Base-by-base conservation (phyloP, 2,329 filamentous ascomycete genomes). In the Aspergillaceae sp. region DNA sequence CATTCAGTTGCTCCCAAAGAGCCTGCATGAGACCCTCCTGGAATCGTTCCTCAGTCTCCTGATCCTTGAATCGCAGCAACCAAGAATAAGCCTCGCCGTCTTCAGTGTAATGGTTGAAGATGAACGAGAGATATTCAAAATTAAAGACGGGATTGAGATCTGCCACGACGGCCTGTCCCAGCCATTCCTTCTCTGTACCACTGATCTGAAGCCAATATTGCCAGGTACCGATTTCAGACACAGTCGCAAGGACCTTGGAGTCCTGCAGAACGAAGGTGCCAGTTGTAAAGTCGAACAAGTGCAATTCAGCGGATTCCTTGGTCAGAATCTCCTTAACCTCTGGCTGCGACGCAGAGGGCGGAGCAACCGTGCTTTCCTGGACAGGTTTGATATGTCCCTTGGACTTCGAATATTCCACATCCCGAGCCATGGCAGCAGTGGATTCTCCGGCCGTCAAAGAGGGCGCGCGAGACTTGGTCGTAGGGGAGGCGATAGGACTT, bases 111-210 rank as follows among this genome's bases (percentile, higher is more conserved):
- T 96, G 89, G 61, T 98, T 98, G 77, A 98, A 98, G 60, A 98
- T 96, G 65, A 97, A 97, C 0, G 91, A 97, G n/a, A 95, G 76
- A 59, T 91, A 97, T 66, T 98, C 92, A 55, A 96, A 97, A 70
- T 97, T 97, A 74, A 97, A 98, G 19, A 98, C 90, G 0, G 92
- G 92, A 58, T 97, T 97, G 67, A 97, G 88, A 56, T 98, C 92
- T 5, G 87, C 84, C 29, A 89, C 75, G 29, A 98, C 81, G 2
- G 84, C 78, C 53, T 94, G 87, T 26, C 89, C 89, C 2, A 98
- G 74, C 87, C 89, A 96, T 45, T 90, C 82, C 59, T 82, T 83
- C 32, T 87, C 80, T 35, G 79, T 75, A 51, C 84, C 83, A 37
- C 80, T 79, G 46, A 97, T 84, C 61, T 96, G 87, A 30, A 98